Conservation (phyloP, 257 asterid species). For the Solanum virginianum region DNA sequence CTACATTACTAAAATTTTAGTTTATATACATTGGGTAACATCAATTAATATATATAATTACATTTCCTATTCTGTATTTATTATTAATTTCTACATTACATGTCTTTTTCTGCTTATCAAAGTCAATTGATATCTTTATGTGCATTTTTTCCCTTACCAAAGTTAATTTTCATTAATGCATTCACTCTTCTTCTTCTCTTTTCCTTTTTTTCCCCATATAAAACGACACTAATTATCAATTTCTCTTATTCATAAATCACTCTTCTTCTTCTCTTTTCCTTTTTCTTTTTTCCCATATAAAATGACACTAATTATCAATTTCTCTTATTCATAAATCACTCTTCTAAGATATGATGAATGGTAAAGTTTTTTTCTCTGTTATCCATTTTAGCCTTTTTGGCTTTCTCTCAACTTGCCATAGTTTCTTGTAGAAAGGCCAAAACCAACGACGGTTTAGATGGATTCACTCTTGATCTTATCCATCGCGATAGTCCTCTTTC, state of each 20-base stretch:
- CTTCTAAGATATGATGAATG: background rate
- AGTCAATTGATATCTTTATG: background rate
- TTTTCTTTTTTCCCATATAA: background rate
- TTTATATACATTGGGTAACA: background rate
- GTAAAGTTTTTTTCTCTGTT: background rate
- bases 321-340: background rate
- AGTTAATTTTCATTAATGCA: background rate
- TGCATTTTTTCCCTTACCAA: background rate
- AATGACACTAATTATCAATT: background rate
- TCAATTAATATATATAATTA: background rate
- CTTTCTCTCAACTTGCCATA: background rate
- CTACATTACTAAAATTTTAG: background rate
- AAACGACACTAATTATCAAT: background rate
- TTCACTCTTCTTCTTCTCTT: background rate
- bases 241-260: background rate
- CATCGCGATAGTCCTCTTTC: constrained; percentile 38
- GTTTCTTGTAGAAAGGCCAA: background rate
- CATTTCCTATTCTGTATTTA: background rate
- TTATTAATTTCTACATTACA: background rate
- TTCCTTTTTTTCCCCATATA: background rate
- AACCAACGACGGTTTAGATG: background rate
- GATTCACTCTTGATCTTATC: constrained; percentile 35
- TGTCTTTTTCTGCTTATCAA: background rate
- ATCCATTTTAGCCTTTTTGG: background rate
- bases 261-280: background rate